phyloP scores from a whole-genome alignment of 2,329 filamentous ascomycete genomes.

The Aspergillus spinulosporus region DNA sequence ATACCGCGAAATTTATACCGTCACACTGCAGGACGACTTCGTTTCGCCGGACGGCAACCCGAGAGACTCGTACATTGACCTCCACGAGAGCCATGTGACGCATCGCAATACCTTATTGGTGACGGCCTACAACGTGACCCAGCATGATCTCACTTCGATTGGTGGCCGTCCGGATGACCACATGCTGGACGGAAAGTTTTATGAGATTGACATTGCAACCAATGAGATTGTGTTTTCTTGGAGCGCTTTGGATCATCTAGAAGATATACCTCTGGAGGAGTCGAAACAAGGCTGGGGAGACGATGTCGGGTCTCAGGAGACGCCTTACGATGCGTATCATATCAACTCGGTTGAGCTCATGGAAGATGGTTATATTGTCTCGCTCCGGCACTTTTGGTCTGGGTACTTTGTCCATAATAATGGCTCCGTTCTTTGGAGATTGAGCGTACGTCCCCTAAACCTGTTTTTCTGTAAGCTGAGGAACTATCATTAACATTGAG shows the following conservation, averaged over 20 bases:
- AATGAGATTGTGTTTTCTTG: conserved; percentile 36
- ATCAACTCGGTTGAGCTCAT: conserved; percentile 37
- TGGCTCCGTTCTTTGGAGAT: conserved; percentile 32
- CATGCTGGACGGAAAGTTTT: conserved; percentile 37
- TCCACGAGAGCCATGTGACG: conserved; percentile 39
- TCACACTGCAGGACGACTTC: conserved; percentile 30
- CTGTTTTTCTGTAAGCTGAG: too few species aligned
- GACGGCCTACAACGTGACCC: conserved; percentile 39
- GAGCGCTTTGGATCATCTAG: conserved; percentile 37
- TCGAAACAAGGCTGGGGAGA: conserved; percentile 28
- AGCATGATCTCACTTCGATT: conserved; percentile 32
- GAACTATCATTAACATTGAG: background rate
- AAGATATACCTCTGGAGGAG: conserved; percentile 30
- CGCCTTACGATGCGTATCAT: conserved; percentile 40
- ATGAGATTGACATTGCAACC: conserved; percentile 37
- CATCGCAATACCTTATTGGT: conserved; percentile 36
- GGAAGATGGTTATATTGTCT: conserved; percentile 39
- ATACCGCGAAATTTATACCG: conserved; percentile 36
- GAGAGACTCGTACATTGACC: conserved; percentile 35
- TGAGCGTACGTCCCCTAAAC: conserved; percentile 21
- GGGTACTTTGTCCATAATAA: conserved; percentile 34
- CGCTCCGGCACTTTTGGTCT: conserved; percentile 38
- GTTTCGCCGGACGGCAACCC: conserved; percentile 23
- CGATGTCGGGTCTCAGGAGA: conserved; percentile 21
- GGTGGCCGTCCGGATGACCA: conserved; percentile 33